Base-by-base conservation (phyloP, 768 basidiomycete genomes). In the Termitomyces sp. region DNA sequence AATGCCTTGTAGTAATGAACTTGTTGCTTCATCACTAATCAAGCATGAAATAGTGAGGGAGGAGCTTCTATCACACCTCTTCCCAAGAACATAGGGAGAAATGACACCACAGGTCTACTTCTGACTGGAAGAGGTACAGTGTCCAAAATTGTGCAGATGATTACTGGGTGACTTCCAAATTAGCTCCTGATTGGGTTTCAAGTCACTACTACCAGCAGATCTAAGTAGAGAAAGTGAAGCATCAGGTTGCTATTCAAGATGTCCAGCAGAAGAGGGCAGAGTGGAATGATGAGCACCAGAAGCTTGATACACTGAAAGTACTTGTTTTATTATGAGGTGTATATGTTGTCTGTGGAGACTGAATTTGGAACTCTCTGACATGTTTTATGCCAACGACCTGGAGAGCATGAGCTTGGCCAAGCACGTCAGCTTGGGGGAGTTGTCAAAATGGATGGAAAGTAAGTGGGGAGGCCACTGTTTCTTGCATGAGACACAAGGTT, bases 21-120 rank as follows among this genome's bases (percentile, higher is more conserved):
- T 15, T 48, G 5, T 36, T 48, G 7, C 34, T 60, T 25, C 14
- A 12, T 40, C 32, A 43, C 51, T 53, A 45, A 34, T 38, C 3
- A 43, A 43, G 9, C 46, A n/a, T 51, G 0, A 31, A 56, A 46
- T 14, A 92, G 89, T 10, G 88, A 88, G 63, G 90, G 89, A 56
- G 91, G 91, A 75, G 79, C 81, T 60, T 77, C 78, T 32, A 86
- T 86, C 7, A 77, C 74, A 5, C 76, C 74, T 9, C 61, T 82
- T 34, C 68, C 69, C 36, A 61, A 20, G 25, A 49, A 66, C n/a
- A 69, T 66, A 45, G 60, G 53, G n/a, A 57, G 63, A 25, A 70
- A 69, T 15, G 74, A 69, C 75, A 83, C 71, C 45, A 71, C 67
- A 69, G 77, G 79, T 38, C 75, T 85, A 62, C 68, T 89, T 38